Base-by-base conservation (phyloP, 192 early-diverging fungal genomes). In the Coemansia furcata region DNA sequence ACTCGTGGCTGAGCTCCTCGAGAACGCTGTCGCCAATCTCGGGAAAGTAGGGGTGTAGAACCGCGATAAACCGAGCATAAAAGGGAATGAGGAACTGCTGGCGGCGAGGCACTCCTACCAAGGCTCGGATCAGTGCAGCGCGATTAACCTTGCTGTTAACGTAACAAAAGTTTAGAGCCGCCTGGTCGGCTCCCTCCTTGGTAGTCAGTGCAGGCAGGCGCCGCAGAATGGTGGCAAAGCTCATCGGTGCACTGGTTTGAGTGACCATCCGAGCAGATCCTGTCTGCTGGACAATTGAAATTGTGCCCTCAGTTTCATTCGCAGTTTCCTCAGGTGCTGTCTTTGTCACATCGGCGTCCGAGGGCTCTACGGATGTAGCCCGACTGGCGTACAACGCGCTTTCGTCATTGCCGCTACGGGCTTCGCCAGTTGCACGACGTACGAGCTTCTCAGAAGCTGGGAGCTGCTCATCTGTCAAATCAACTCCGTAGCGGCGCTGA, bases 121-220 rank as follows among this genome's bases (percentile, higher is more conserved):
- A 73, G 1, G 88, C 86, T 58, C 87, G 87, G n/a, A 92, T 83
- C 10, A 99, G 83, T 40, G 86, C 86, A 17, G 87, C 92, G 43
- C 95, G 83, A 11, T 91, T 88, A 15, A 68, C 73, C 55, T 93
- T 95, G 37, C 83, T 89, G 80, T 98, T 98, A 9, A 95, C 71
- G 68, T 89, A 98, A 74, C 94, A 95, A 83, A 99, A 97, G 36
- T 97, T 92, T 39, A 96, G 86, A 0, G 98, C 95, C 4, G 92
- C 78, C 66, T 92, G 86, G 78, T 99, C 96, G 38, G 95, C 93
- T 42, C 91, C 83, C 40, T 92, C 92, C 10, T 91, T 88, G 66
- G 92, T 97, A 58, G 90, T 83, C 55, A 93, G 78, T 12, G 76
- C 86, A 9, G 93, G 89, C 35, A 99, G 84, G 38, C 87, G 85